Evolutionary conservation across 2,329 filamentous ascomycete species (phyloP).

Genomic region (Claviceps arundinis): DNA sequence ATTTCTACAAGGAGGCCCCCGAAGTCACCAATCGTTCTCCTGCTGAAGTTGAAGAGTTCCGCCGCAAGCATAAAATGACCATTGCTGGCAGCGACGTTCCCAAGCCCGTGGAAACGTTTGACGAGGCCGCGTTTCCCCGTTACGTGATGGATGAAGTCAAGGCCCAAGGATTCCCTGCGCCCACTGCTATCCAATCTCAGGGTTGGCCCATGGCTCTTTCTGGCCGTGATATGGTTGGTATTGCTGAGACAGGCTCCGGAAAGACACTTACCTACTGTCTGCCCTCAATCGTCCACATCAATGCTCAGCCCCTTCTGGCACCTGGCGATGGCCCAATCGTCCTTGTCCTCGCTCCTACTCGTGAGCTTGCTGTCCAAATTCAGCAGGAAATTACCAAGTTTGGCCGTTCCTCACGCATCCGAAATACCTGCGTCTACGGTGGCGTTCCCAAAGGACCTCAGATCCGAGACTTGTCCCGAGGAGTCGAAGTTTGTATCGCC

Average conservation of each 20-base stretch:
- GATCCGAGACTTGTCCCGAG: slow-evolving; percentile 85
- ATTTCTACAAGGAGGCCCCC: slow-evolving; percentile 94
- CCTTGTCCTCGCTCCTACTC: slow-evolving; percentile 86
- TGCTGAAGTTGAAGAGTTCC: slow-evolving; percentile 78
- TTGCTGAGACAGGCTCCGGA: slow-evolving; percentile 97
- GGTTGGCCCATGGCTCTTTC: slow-evolving; percentile 99
- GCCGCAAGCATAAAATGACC: slow-evolving; percentile 71
- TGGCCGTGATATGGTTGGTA: slow-evolving; percentile 95
- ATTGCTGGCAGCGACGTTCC: slow-evolving; percentile 71
- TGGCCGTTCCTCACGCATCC: slow-evolving; percentile 91
- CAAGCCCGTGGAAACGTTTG: slow-evolving; percentile 91
- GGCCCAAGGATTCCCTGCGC: slow-evolving; percentile 86
- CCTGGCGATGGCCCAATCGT: slow-evolving; percentile 95
- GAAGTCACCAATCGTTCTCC: slow-evolving; percentile 61
- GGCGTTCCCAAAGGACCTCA: slow-evolving; percentile 97
- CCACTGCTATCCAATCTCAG: slow-evolving; percentile 94
- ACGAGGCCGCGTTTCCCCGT: slow-evolving; percentile 90
- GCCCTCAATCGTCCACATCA: slow-evolving; percentile 97
- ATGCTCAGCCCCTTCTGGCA: slow-evolving; percentile 90
- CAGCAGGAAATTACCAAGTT: slow-evolving; percentile 98
- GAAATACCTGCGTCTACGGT: slow-evolving; percentile 97
- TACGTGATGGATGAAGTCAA: slow-evolving; percentile 99
- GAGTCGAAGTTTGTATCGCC: slow-evolving; percentile 97
- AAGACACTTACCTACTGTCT: slow-evolving; percentile 98
- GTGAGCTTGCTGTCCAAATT: slow-evolving; percentile 96